These are phyloP conservation scores for Eimeria praecox DNA, from an alignment of 169 alveolate species.

Conservation along the genomic window DNA sequence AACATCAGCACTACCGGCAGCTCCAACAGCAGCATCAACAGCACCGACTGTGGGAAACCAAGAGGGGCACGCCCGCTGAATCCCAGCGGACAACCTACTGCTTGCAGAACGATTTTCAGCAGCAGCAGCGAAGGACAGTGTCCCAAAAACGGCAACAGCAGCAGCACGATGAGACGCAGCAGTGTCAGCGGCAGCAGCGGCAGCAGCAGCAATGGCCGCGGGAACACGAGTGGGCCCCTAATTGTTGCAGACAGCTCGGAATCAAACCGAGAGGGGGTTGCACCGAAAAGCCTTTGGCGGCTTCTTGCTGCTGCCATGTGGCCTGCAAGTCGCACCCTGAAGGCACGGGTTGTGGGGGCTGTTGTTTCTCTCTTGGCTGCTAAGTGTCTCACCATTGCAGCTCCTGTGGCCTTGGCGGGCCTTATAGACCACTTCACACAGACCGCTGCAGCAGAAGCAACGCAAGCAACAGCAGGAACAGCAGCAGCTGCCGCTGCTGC, in stretches of 20 bases:
- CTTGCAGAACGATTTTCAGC: background rate
- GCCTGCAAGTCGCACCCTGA: conserved; percentile 57
- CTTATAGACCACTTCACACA: conserved; percentile 81
- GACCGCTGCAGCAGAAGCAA: conserved; percentile 45
- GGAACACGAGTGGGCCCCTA: background rate
- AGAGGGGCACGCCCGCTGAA: background rate
- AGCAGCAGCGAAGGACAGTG: background rate
- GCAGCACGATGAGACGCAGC: conserved; percentile 37
- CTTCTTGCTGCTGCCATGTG: conserved; percentile 71
- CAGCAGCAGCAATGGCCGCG: conserved; percentile 11
- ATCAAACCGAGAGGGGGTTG: background rate
- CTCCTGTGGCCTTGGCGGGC: conserved; percentile 84
- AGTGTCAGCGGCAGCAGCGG: background rate
- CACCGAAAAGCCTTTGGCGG: conserved; percentile 19
- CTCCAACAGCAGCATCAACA: conserved; percentile 23
- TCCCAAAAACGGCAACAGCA: background rate
- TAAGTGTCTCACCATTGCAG: conserved; percentile 86
- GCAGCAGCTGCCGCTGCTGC: conserved; percentile 45
- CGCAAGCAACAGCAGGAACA: background rate
- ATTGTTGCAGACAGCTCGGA: background rate
- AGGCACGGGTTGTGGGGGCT: conserved; percentile 59
- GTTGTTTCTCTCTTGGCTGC: conserved; percentile 78
- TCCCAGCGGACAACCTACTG: background rate
- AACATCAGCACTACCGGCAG: conserved; percentile 17
- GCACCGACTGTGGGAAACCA: background rate